Conservation (phyloP, 1,139 yeast genomes). For the Ogataea hybrid region DNA sequence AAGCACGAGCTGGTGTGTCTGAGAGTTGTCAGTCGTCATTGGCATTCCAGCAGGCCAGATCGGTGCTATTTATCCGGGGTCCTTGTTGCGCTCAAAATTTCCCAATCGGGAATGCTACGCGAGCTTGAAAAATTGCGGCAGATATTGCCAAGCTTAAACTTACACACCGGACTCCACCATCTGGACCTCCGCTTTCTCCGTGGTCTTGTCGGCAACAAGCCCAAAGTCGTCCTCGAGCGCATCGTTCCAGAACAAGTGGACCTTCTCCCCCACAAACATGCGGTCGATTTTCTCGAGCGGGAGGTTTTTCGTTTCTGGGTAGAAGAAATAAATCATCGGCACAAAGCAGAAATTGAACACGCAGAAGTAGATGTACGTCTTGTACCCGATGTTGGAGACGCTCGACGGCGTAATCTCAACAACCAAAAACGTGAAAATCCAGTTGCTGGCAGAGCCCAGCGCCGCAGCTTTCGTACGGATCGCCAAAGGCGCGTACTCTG, state of each 20-base stretch:
- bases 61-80: background rate
- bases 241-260: slow-evolving; percentile 13
- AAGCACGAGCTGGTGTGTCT: slow-evolving; percentile 14
- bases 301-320: slow-evolving; percentile 64
- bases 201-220: slow-evolving; percentile 1
- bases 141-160: background rate
- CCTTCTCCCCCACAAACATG: slow-evolving; percentile 38
- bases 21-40: slow-evolving; percentile 14
- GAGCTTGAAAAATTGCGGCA: background rate
- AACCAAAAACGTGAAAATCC: slow-evolving; percentile 47
- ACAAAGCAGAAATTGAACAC: slow-evolving; percentile 43
- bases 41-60: background rate
- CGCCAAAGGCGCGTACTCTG: slow-evolving; percentile 43
- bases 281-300: slow-evolving; percentile 61
- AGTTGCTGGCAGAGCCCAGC: slow-evolving; percentile 49
- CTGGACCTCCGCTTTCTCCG: slow-evolving; percentile 4
- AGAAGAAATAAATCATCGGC: slow-evolving; percentile 62
- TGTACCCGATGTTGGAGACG: slow-evolving; percentile 40
- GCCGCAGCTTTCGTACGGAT: slow-evolving; percentile 42
- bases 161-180: background rate
- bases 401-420: slow-evolving; percentile 48
- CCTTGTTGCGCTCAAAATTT: slow-evolving; percentile 3
- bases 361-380: slow-evolving; percentile 40
- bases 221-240: slow-evolving; percentile 7
- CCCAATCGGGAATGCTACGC: slow-evolving; percentile 1